These are phyloP conservation scores for Pachyrhizus erosus DNA, from an alignment of 306 rosid species.

Conservation along the genomic window DNA sequence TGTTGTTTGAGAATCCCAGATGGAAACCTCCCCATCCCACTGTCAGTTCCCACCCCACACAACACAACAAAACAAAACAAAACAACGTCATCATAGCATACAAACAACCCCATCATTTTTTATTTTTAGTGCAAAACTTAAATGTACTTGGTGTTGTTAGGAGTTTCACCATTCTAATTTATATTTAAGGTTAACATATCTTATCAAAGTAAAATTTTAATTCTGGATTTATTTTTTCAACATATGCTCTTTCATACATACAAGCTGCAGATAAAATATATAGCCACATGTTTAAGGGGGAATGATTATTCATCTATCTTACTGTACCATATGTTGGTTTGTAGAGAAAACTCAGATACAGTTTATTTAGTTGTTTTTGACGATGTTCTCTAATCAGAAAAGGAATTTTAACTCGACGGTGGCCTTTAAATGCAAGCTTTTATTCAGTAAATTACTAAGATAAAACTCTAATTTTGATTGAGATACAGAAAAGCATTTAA, in stretches of 20 bases:
- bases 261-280: no score
- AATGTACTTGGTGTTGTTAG: not conserved
- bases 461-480: not conserved
- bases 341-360: no score
- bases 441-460: not conserved
- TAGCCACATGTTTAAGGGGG: no score
- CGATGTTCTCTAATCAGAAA: no score
- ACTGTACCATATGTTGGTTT: no score
- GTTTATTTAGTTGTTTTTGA: no score
- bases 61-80: not conserved
- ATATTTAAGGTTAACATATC: no score
- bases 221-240: no score
- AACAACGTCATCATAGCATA: not conserved
- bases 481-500: not conserved
- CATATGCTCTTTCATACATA: no score
- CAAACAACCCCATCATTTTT: not conserved
- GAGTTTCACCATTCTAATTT: not conserved
- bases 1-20: constrained; percentile 86
- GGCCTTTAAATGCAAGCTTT: not conserved
- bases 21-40: constrained; percentile 96
- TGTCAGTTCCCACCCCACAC: constrained; percentile 33
- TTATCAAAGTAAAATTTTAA: no score
- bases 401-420: no score
- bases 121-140: not conserved
- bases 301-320: no score